phyloP scores from a whole-genome alignment of 441 rosid species.

The Metrosideros polymorpha region DNA sequence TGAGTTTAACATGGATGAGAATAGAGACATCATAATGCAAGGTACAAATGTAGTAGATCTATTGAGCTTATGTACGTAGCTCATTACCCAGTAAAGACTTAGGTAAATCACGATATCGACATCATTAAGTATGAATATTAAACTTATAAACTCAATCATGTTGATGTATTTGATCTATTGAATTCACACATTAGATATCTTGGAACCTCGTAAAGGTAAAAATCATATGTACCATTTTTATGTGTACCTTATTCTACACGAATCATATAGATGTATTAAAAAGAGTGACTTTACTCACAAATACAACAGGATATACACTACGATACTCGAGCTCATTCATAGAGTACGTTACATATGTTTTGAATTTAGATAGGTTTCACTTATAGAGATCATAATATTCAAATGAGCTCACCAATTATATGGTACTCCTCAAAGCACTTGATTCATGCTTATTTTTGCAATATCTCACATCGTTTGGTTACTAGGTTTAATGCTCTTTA shows the following conservation, averaged over 20 bases:
- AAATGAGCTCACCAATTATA: background rate
- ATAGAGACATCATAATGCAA: background rate
- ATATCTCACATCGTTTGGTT: fast-evolving
- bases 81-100: background rate
- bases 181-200: background rate
- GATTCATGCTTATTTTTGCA: fast-evolving
- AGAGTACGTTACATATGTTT: background rate
- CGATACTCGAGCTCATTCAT: background rate
- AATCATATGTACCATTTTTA: background rate
- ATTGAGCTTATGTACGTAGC: background rate
- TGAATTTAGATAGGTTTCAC: background rate
- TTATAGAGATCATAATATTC: background rate
- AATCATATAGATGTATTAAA: background rate
- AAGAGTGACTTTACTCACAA: background rate
- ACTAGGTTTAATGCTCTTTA: background rate
- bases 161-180: background rate
- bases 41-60: background rate
- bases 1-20: background rate
- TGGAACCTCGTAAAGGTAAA: background rate
- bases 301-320: background rate
- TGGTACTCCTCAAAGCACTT: fast-evolving
- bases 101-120: background rate
- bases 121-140: background rate
- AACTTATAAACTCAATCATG: background rate
- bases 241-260: background rate